Evolutionary conservation across 2,329 filamentous ascomycete genomes (phyloP), one percentile per base, ranked within the genome.

Genomic region (Aspergillus udagawae): DNA sequence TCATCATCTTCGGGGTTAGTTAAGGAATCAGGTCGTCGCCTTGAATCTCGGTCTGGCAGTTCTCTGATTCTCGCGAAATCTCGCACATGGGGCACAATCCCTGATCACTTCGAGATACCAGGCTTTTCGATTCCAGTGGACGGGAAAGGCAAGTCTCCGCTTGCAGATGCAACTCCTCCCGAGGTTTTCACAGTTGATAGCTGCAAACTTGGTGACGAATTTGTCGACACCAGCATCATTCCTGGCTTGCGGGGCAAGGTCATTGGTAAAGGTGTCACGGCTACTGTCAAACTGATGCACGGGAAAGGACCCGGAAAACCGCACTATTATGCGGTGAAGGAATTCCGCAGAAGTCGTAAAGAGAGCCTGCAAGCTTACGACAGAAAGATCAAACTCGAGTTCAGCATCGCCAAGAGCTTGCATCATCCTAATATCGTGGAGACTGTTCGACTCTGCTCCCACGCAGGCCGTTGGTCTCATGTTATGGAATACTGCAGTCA

Each of bases 401-500:
- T 86, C 76, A 91, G 87, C 72, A 92, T 96, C 63, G 90, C 90
- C 59, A 92, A 92, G 78, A 91, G 89, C 63, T 77, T 92, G 59
- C 85, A 91, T 66, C 91, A 96, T 70, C 90, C 91, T 52, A 96
- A 96, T 72, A 90, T 96, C 65, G 89, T 96, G 61, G 84, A 91
- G 73, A 92, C 90, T 0, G 77, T 92, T 55, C 85, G 87, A 29
- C 80, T 96, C 5, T 94, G 91, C 76, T 86, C 83, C 14, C 83
- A 92, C 64, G 83, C 86, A 64, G 85, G 84, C 32, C 86, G 88
- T 42, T 95, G 90, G 89, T 92, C 91, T 71, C 90, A 95, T 71
- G 90, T 96, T 55, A 96, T 96, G 92, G 91, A 96, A 71, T 95
- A 90, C 72, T 96, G 92, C 76, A 82, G 85, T 3, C 85, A 91